Percentiles rank a stretch among this genome's conserved stretches.
Evolutionary conservation across 192 early-diverging fungal species (phyloP).

Genomic region (Rhizoclosmatium globosum): DNA sequence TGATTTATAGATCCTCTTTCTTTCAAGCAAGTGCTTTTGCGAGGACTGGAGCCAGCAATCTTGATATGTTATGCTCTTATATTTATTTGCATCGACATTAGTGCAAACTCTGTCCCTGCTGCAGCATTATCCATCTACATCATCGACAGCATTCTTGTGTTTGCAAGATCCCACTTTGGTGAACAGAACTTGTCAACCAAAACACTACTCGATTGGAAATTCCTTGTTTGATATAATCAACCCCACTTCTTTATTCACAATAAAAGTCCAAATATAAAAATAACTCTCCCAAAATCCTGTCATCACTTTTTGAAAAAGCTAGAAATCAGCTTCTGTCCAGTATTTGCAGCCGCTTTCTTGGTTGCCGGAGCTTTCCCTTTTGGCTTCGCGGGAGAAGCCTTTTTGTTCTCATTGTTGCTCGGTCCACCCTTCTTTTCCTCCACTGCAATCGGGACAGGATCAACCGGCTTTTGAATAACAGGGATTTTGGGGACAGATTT

Average conservation of each 20-base stretch:
- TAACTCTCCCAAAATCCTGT: neutral
- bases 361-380: conserved; percentile 5
- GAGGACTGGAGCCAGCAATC: conserved; percentile 52
- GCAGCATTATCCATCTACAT: conserved; percentile 45
- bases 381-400: conserved; percentile 21
- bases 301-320: conserved; percentile 5
- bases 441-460: neutral
- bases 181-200: conserved; percentile 55
- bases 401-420: neutral
- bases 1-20: conserved; percentile 36
- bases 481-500: conserved; percentile 3
- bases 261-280: neutral
- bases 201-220: conserved; percentile 58
- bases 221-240: conserved; percentile 49
- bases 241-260: neutral
- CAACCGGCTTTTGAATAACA: neutral
- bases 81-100: conserved; percentile 42
- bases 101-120: conserved; percentile 25
- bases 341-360: neutral
- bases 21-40: conserved; percentile 39
- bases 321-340: neutral
- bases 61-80: conserved; percentile 53
- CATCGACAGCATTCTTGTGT: conserved; percentile 46
- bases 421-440: neutral
- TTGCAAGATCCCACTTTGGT: conserved; percentile 52